A percentile compares a stretch with the other conserved stretches of the same genome.
These are phyloP conservation scores for Ramularia endophylla DNA, from an alignment of 2,329 filamentous ascomycete species.

Conservation along the genomic window DNA sequence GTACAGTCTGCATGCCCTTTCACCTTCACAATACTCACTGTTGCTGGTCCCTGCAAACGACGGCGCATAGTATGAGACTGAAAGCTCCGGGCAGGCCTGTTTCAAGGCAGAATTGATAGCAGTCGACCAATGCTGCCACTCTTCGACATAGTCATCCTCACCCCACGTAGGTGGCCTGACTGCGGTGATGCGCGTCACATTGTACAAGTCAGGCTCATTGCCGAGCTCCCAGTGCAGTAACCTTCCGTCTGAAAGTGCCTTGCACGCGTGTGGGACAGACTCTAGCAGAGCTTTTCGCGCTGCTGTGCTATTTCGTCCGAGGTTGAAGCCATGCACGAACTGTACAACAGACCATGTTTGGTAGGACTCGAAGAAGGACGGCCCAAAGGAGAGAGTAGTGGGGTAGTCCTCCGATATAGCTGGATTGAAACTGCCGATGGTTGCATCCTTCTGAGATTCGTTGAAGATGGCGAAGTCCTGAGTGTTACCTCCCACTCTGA, in stretches of 20 bases:
- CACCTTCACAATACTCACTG: no score
- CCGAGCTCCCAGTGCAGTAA: slow-evolving; percentile 58
- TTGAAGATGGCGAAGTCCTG: slow-evolving; percentile 61
- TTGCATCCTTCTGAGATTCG: slow-evolving; percentile 43
- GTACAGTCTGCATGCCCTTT: no score
- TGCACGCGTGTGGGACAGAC: slow-evolving; percentile 53
- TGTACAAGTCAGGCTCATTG: slow-evolving; percentile 58
- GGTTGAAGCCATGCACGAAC: slow-evolving; percentile 59
- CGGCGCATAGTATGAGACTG: slow-evolving; percentile 48
- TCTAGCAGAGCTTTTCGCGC: slow-evolving; percentile 49
- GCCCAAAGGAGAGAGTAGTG: slow-evolving; percentile 54
- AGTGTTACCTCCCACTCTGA: slow-evolving; percentile 62
- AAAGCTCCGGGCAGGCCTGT: slow-evolving; percentile 47
- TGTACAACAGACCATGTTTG: slow-evolving; percentile 50
- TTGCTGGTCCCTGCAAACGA: slow-evolving; percentile 52
- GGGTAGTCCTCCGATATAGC: slow-evolving; percentile 53
- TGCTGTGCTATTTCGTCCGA: slow-evolving; percentile 47
- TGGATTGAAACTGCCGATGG: slow-evolving; percentile 49
- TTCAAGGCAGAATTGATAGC: slow-evolving; percentile 44
- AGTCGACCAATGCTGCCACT: slow-evolving; percentile 53
- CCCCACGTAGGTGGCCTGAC: slow-evolving; percentile 50
- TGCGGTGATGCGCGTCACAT: slow-evolving; percentile 45
- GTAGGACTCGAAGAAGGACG: slow-evolving; percentile 59
- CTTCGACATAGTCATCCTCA: slow-evolving; percentile 49
- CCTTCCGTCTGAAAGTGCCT: slow-evolving; percentile 46